Percentiles rank a stretch among this genome's conserved stretches.
Conservation (phyloP, 129 eudicot genomes). For the Saposhnikovia divaricata region DNA sequence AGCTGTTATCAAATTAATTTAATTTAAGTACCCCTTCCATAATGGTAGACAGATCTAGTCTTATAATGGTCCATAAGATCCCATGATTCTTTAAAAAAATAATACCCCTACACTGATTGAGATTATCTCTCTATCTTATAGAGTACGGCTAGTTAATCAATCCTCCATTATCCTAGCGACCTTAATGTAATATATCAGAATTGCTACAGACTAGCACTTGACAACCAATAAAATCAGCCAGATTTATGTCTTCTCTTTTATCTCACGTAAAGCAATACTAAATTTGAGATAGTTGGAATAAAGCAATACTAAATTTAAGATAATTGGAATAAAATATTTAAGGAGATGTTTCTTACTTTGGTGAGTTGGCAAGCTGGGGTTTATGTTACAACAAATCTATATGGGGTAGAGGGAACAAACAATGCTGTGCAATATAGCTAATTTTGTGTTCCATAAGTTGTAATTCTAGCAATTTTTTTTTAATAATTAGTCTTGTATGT, state of each 20-base stretch:
- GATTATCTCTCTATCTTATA: background rate
- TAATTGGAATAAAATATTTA: too few relatives aligned
- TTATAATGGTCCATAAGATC: background rate
- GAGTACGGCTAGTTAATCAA: background rate
- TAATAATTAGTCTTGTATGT: too few relatives aligned
- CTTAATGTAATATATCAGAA: background rate
- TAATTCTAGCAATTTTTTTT: too few relatives aligned
- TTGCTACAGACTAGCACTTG: background rate
- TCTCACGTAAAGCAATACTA: background rate
- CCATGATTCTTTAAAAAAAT: background rate
- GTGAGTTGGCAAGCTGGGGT: too few relatives aligned
- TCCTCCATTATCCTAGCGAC: background rate
- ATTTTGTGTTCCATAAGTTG: too few relatives aligned
- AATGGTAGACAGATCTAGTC: background rate
- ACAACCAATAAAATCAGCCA: background rate
- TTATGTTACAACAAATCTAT: too few relatives aligned
- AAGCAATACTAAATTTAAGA: too few relatives aligned
- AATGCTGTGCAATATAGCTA: too few relatives aligned
- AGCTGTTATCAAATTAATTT: background rate
- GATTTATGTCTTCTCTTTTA: background rate
- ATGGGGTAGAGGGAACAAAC: too few relatives aligned
- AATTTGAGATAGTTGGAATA: too few relatives aligned
- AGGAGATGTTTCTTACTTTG: too few relatives aligned
- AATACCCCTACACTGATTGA: background rate
- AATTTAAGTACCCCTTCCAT: background rate